Percentiles rank a stretch among this genome's conserved stretches.
phyloP scores from a whole-genome alignment of 345 rosid genomes.

The Cardamine resedifolia region DNA sequence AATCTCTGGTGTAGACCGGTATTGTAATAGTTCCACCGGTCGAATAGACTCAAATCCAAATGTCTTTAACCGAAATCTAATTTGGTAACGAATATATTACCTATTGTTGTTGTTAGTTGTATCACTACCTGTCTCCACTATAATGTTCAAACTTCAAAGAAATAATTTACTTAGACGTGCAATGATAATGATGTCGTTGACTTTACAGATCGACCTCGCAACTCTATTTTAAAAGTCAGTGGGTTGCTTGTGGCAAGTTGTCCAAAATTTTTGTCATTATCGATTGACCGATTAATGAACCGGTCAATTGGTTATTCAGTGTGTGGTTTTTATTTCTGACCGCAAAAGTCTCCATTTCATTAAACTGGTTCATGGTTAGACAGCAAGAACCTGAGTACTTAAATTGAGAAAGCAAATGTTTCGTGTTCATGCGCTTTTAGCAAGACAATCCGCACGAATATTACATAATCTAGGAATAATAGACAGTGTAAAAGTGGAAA shows the following conservation, averaged over 20 bases:
- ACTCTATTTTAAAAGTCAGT: neutral
- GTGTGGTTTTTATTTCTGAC: too few relatives aligned
- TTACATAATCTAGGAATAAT: too few relatives aligned
- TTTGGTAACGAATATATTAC: neutral
- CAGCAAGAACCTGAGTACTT: too few relatives aligned
- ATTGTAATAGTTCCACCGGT: neutral
- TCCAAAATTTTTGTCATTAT: neutral
- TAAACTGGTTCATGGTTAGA: too few relatives aligned
- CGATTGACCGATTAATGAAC: neutral
- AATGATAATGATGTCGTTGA: neutral
- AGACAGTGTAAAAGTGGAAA: too few relatives aligned
- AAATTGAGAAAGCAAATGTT: too few relatives aligned
- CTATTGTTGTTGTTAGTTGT: neutral
- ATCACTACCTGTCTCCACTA: too few relatives aligned
- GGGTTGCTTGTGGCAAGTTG: neutral
- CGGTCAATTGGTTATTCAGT: too few relatives aligned
- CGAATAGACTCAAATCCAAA: neutral
- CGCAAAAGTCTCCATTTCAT: too few relatives aligned
- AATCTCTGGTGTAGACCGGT: neutral
- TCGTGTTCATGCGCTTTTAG: too few relatives aligned
- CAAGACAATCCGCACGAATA: too few relatives aligned
- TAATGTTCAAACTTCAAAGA: neutral
- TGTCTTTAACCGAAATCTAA: neutral
- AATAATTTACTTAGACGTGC: neutral
- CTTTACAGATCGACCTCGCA: neutral